Conservation (phyloP, 306 rosid genomes). For the Pachyrhizus erosus region DNA sequence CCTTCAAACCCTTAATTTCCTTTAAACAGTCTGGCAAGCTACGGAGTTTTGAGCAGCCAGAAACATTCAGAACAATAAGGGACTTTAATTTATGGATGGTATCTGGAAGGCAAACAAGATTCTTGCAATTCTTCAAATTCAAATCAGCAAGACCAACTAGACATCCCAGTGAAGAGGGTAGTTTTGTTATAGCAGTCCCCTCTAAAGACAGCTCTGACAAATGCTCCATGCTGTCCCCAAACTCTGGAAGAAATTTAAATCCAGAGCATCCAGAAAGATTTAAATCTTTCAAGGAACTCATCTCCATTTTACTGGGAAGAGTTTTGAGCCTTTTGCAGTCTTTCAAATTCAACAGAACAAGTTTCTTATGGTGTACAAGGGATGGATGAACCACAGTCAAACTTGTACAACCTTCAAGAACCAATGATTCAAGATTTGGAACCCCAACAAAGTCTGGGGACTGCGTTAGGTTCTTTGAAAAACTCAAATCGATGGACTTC, state of each 20-base stretch:
- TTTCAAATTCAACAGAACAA: constrained; percentile 33
- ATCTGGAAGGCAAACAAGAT: constrained; percentile 44
- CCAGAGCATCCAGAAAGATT: constrained; percentile 46
- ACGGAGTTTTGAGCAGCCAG: constrained; percentile 37
- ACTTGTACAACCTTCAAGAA: constrained; percentile 47
- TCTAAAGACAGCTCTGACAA: constrained; percentile 31
- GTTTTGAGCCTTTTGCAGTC: constrained; percentile 49
- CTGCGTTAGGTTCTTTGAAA: constrained; percentile 11
- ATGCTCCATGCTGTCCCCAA: constrained; percentile 38
- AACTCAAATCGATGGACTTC: constrained; percentile 43
- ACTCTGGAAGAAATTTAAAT: constrained; percentile 42
- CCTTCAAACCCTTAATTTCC: constrained; percentile 35
- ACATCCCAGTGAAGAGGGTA: constrained; percentile 42
- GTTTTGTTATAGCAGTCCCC: constrained; percentile 38
- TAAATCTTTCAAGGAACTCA: constrained; percentile 37
- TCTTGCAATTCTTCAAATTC: constrained; percentile 43
- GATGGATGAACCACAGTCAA: constrained; percentile 43
- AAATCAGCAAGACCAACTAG: constrained; percentile 38
- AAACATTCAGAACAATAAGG: constrained; percentile 42
- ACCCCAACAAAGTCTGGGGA: constrained; percentile 35
- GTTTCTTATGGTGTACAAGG: constrained; percentile 40
- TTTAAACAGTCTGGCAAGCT: constrained; percentile 36
- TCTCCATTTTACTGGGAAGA: constrained; percentile 46
- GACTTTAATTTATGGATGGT: constrained; percentile 41
- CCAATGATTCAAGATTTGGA: constrained; percentile 47